phyloP scores from a whole-genome alignment of 331 rosid genomes.

The Malus hybrid region DNA sequence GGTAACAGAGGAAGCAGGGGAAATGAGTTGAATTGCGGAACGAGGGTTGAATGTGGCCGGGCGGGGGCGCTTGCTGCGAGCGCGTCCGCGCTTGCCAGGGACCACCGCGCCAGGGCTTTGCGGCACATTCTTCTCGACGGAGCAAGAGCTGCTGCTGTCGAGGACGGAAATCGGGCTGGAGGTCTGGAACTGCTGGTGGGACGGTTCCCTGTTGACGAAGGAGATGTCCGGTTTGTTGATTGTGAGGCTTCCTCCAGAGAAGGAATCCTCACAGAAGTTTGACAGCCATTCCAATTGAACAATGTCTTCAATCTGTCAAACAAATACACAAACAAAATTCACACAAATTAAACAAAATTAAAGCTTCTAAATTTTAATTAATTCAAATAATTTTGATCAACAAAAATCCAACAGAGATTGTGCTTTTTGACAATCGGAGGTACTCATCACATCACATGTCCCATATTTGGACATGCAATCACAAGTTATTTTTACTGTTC shows the following conservation, averaged over 20 bases:
- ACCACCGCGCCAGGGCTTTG: conserved; percentile 47
- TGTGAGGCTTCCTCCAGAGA: conserved; percentile 69
- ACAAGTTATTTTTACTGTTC: neutral
- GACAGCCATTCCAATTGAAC: conserved; percentile 94
- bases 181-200: conserved; percentile 60
- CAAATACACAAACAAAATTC: neutral
- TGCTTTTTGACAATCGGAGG: neutral
- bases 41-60: conserved; percentile 86
- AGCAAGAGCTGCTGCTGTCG: conserved; percentile 89
- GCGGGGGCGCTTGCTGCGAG: conserved; percentile 99
- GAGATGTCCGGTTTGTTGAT: conserved; percentile 48
- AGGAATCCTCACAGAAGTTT: conserved; percentile 85
- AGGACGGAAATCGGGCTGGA: conserved; percentile 94
- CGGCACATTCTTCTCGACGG: conserved; percentile 46
- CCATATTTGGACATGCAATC: neutral
- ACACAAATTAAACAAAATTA: neutral
- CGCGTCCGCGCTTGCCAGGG: conserved; percentile 59
- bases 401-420: neutral
- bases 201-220: conserved; percentile 31
- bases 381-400: neutral
- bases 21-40: conserved; percentile 59
- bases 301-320: conserved; percentile 77
- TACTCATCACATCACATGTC: neutral
- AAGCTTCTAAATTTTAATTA: neutral
- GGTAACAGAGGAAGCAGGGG: conserved; percentile 73